Base-by-base conservation (phyloP, 2,329 filamentous ascomycete species). In the Cercospora brassicicola region DNA sequence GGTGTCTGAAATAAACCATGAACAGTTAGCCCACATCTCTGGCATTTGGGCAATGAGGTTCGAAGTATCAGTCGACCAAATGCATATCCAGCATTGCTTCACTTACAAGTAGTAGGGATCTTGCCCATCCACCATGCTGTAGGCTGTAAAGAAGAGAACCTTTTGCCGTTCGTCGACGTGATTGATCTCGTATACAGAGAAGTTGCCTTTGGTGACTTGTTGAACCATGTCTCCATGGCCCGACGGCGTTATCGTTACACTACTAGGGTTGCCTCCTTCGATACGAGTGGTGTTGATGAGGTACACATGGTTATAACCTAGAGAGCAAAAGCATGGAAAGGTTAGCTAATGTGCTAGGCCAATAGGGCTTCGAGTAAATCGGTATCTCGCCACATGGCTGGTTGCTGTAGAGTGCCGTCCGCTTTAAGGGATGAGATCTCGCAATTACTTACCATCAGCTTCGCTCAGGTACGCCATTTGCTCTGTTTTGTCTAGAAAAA, bases 171-270 rank as follows among this genome's bases (percentile, higher is more conserved):
- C 65, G 26, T 67, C 65, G 36, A 59, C 31, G 7, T 51, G 48
- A 13, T 39, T 15, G 15, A 64, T 60, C 9, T 57, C 33, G 60
- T 51, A 63, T 15, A 67, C 60, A 39, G 62, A 53, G 10, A 57
- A 67, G 7, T 64, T 42, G 0, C 65, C 65, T 10, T 39, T 63
- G 31, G 65, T 67, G 18, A 67, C n/a, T 42, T 67, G 65, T 11
- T 39, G 13, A 15, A 67, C 36, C 11, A 56, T 13, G 11, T 64
- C 13, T 13, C 20, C 39, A 11, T 36, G 59, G 10, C 20, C 20
- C 45, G 45, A 48, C 18, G 45, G 45, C 18, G 45, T 23, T 48
- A 48, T 23, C 3, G 45, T 48, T 23, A 48, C 45, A 13, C 45
- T 48, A 20, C 45, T 13, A 28, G 59, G 23, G 20, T 39, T 23